phyloP scores from a whole-genome alignment of 345 rosid species.

The Moricandia arvensis region DNA sequence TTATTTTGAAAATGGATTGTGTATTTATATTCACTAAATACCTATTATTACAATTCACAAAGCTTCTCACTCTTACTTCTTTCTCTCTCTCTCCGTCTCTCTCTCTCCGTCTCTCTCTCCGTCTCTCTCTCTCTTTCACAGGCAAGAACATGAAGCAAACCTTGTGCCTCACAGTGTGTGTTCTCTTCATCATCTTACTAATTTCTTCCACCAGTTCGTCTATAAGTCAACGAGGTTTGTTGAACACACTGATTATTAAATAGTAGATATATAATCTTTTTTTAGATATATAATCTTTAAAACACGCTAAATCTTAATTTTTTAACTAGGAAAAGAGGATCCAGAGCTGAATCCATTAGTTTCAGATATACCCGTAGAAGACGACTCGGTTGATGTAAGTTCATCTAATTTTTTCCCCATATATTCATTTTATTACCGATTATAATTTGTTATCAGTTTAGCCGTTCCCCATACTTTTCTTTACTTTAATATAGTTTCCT shows the following conservation, averaged over 20 bases:
- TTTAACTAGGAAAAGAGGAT: slow-evolving; percentile 38
- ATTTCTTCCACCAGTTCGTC: slow-evolving; percentile 39
- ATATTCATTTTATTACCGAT: background rate
- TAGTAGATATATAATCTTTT: slow-evolving; percentile 1
- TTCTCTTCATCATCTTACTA: slow-evolving; percentile 47
- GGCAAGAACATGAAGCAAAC: slow-evolving; percentile 49
- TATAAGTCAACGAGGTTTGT: slow-evolving; percentile 37
- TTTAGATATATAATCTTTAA: slow-evolving; percentile 4
- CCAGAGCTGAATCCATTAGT: slow-evolving; percentile 34
- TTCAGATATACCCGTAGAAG: slow-evolving; percentile 30
- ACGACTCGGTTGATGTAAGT: slow-evolving; percentile 38
- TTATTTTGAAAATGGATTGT: background rate
- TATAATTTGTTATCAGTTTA: background rate
- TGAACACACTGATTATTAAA: slow-evolving; percentile 31
- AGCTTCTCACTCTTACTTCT: background rate
- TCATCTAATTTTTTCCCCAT: background rate
- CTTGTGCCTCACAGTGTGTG: slow-evolving; percentile 30
- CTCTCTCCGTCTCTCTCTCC: too few species aligned
- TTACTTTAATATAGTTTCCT: too few species aligned
- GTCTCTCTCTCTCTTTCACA: slow-evolving; percentile 6
- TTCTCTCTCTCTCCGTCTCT: background rate
- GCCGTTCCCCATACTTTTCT: background rate
- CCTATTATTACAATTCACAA: background rate
- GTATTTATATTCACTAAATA: slow-evolving; percentile 10
- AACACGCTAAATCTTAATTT: background rate